Evolutionary conservation across 768 basidiomycete genomes (phyloP).

Genomic region (Amylocystis lapponica): DNA sequence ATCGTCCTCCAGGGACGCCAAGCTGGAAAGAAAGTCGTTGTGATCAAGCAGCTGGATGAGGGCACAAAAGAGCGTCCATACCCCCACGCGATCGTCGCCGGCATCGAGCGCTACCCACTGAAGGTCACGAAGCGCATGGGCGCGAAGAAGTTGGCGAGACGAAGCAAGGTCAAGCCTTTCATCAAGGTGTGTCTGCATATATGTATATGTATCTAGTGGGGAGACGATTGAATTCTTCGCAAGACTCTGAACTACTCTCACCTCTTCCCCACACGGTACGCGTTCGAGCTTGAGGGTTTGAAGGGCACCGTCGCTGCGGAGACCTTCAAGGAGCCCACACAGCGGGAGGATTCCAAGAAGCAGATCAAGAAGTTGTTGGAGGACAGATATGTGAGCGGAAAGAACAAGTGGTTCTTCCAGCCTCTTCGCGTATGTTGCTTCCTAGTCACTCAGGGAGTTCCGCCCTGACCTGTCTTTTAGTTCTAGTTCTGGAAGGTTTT

Average conservation of each 20-base stretch:
- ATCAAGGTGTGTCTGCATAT: conserved; percentile 83
- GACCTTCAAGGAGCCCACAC: conserved; percentile 96
- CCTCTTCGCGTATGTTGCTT: conserved; percentile 60
- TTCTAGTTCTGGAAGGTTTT: conserved; percentile 5
- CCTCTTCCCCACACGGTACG: conserved; percentile 98
- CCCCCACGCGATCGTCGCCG: conserved; percentile 97
- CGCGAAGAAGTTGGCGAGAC: conserved; percentile 84
- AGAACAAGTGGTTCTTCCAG: conserved; percentile 98
- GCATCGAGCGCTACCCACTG: conserved; percentile 95
- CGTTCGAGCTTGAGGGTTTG: conserved; percentile 90
- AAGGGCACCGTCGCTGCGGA: conserved; percentile 82
- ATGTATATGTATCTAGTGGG: no score
- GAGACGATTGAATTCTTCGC: no score
- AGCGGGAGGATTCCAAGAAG: conserved; percentile 94
- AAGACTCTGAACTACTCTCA: conserved; percentile 99
- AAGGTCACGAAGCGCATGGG: conserved; percentile 99
- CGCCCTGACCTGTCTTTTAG: not conserved
- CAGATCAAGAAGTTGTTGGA: conserved; percentile 93
- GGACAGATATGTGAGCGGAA: conserved; percentile 88
- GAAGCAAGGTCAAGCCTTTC: conserved; percentile 99
- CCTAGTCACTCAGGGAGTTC: not conserved
- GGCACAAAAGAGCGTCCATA: conserved; percentile 95
- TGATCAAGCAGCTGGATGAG: conserved; percentile 97
- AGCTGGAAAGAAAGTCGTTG: conserved; percentile 98
- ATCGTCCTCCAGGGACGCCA: conserved; percentile 99